Percentiles rank a stretch among this genome's conserved stretches.
Evolutionary conservation across 1,139 yeast genomes (phyloP).

Genomic region (Yamadazyma trypodendri): DNA sequence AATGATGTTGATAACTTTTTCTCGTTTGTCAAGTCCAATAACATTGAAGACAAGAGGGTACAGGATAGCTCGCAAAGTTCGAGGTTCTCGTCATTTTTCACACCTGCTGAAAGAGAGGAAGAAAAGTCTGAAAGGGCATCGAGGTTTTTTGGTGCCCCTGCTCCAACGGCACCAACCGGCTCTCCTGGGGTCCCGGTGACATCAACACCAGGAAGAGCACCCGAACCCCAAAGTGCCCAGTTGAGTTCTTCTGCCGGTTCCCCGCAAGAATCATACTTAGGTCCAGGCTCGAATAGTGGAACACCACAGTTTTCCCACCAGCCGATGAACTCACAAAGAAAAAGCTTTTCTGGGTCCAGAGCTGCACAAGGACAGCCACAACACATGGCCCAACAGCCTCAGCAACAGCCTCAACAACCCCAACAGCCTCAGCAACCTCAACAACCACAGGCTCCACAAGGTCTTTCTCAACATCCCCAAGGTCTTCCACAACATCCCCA

Average conservation of each 20-base stretch:
- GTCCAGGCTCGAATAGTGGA: background rate
- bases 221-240: no score
- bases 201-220: no score
- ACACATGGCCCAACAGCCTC: background rate
- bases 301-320: conserved; percentile 1
- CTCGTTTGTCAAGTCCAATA: conserved; percentile 40
- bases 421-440: background rate
- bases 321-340: background rate
- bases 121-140: conserved; percentile 14
- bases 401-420: background rate
- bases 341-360: conserved; percentile 2
- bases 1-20: conserved; percentile 56
- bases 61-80: conserved; percentile 33
- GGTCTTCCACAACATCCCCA: background rate
- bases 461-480: background rate
- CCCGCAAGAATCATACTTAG: no score
- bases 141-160: conserved; percentile 17
- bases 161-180: background rate
- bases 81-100: conserved; percentile 48
- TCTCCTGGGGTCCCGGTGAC: background rate
- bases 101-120: conserved; percentile 4
- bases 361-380: conserved; percentile 4
- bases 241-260: no score
- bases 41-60: conserved; percentile 12
- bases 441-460: background rate